These are phyloP conservation scores for Scenedesmus sp. DNA, from an alignment of 163 green algal species.

Conservation along the genomic window DNA sequence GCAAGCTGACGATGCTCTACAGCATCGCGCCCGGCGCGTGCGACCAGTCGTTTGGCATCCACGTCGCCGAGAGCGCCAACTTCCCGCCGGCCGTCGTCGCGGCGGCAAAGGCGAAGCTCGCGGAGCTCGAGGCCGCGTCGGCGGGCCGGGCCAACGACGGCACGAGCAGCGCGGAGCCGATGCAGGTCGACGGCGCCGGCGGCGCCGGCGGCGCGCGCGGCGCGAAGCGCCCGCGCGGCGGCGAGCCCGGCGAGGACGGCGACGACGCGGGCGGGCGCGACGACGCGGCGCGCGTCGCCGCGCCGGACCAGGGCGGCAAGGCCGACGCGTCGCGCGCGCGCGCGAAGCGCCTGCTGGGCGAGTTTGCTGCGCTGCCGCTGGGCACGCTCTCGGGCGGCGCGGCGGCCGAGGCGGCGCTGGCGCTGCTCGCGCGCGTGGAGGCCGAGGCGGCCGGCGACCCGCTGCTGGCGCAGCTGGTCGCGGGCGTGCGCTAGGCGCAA, in stretches of 20 bases:
- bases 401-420: constrained; percentile 38
- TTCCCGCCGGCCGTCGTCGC: constrained; percentile 87
- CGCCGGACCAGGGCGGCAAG: constrained; percentile 8
- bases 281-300: not conserved
- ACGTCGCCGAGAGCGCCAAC: constrained; percentile 88
- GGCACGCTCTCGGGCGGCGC: constrained; percentile 25
- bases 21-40: constrained; percentile 82
- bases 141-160: not conserved
- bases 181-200: constrained; percentile 29
- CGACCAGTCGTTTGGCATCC: constrained; percentile 97
- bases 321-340: constrained; percentile 8
- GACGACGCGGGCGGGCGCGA: not conserved
- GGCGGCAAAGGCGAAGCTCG: constrained; percentile 75
- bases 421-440: constrained; percentile 49
- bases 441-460: constrained; percentile 45
- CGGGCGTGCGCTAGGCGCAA: not conserved
- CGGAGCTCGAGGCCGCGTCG: constrained; percentile 73
- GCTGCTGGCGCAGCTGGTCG: constrained; percentile 44
- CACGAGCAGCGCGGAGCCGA: not conserved
- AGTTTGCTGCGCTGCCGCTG: constrained; percentile 48
- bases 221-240: not conserved
- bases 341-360: constrained; percentile 43
- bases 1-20: constrained; percentile 95
- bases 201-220: constrained; percentile 11
- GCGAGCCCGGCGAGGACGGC: constrained; percentile 1